A percentile compares a stretch with the other conserved stretches of the same genome.
phyloP scores from a whole-genome alignment of 2,329 filamentous ascomycete genomes.

The Penicillium fuscoglaucum region DNA sequence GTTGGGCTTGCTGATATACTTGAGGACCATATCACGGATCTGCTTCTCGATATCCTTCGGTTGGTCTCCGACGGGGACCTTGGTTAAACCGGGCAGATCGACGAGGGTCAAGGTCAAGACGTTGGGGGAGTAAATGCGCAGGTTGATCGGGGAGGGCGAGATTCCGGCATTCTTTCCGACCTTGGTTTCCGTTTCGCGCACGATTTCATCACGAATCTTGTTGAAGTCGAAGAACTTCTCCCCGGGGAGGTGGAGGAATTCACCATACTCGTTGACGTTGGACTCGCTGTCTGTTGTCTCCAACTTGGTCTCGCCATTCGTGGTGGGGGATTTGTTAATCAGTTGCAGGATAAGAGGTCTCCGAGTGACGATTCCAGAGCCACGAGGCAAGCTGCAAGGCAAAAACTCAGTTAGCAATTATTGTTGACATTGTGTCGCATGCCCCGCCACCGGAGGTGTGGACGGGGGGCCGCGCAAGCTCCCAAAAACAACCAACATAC shows the following conservation, averaged over 20 bases:
- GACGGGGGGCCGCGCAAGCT: constrained; percentile 2
- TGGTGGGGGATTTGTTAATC: constrained; percentile 76
- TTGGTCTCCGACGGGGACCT: constrained; percentile 94
- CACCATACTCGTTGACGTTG: constrained; percentile 95
- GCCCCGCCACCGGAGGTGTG: constrained; percentile 18
- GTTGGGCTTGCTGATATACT: constrained; percentile 98
- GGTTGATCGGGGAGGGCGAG: constrained; percentile 93
- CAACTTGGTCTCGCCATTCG: constrained; percentile 71
- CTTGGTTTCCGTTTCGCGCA: constrained; percentile 93
- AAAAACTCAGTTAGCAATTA: constrained; percentile 29
- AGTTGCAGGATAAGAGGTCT: constrained; percentile 95
- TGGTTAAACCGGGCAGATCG: constrained; percentile 93
- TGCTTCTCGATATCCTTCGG: constrained; percentile 95
- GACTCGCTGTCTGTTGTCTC: constrained; percentile 77
- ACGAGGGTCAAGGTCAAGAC: constrained; percentile 95
- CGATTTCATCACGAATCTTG: constrained; percentile 97
- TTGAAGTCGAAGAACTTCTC: constrained; percentile 98
- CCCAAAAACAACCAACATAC: constrained; percentile 57
- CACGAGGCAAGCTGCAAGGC: constrained; percentile 78
- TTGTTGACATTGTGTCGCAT: constrained; percentile 20
- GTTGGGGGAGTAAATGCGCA: constrained; percentile 97
- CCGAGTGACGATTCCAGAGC: constrained; percentile 94
- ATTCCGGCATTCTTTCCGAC: constrained; percentile 96
- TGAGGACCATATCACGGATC: constrained; percentile 96
- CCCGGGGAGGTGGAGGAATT: constrained; percentile 95